Percentiles rank a stretch among this genome's conserved stretches.
Evolutionary conservation across 495 filamentous ascomycete species (phyloP).

Genomic region (Penicillium riverlandense): DNA sequence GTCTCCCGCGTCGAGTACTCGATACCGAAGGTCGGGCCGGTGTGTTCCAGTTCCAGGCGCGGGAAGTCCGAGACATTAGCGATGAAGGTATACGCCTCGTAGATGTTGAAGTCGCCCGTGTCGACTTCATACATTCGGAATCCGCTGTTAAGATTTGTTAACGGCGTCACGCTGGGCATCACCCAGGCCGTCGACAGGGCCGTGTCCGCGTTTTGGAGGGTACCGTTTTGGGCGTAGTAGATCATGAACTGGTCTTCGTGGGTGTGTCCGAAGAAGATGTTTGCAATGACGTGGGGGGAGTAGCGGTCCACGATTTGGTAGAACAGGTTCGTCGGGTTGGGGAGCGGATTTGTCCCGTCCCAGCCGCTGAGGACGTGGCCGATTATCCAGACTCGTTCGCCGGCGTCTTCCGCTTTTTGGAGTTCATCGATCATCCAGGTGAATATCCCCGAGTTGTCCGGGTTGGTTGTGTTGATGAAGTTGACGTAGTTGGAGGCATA

Average conservation of each 20-base stretch:
- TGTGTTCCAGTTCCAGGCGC: constrained; percentile 12
- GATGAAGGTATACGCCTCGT: constrained; percentile 46
- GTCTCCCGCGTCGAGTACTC: constrained; percentile 52
- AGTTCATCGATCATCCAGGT: constrained; percentile 45
- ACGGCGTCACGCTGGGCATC: constrained; percentile 45
- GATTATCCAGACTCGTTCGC: constrained; percentile 49
- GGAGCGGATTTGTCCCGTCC: constrained; percentile 43
- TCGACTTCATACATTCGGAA: constrained; percentile 52
- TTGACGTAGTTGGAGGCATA: constrained; percentile 40
- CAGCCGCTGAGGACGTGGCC: constrained; percentile 47
- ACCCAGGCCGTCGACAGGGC: constrained; percentile 43
- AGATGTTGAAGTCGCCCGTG: constrained; percentile 44
- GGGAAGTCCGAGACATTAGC: constrained; percentile 41
- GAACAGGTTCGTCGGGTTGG: constrained; percentile 44
- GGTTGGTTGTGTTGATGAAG: constrained; percentile 39
- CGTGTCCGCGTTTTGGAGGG: constrained; percentile 25
- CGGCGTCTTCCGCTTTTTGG: constrained; percentile 42
- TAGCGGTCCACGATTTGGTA: constrained; percentile 53
- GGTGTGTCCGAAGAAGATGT: constrained; percentile 51
- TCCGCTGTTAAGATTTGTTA: constrained; percentile 48
- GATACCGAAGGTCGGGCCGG: constrained; percentile 37
- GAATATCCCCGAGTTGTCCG: constrained; percentile 45
- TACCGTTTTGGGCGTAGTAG: constrained; percentile 46
- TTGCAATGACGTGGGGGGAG: constrained; percentile 47
- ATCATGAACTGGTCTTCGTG: constrained; percentile 48